A percentile compares a stretch with the other conserved stretches of the same genome.
Evolutionary conservation across 345 rosid species (phyloP).

Genomic region (Eucalyptus curtisii): DNA sequence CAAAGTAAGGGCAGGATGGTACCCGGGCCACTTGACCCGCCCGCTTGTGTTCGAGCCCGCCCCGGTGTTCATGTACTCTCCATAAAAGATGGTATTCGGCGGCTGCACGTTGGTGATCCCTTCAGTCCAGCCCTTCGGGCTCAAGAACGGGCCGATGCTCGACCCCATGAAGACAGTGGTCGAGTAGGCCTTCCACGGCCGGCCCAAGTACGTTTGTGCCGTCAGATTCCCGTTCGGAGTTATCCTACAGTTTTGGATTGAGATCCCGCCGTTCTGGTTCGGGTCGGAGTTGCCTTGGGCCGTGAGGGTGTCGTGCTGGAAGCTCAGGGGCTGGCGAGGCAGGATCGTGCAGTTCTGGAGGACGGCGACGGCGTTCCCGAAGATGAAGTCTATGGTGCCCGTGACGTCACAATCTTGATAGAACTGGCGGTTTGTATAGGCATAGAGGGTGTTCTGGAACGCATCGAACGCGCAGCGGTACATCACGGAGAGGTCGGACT

Average conservation of each 20-base stretch:
- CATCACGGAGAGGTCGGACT: constrained; percentile 66
- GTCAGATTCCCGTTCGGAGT: constrained; percentile 21
- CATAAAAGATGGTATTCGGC: constrained; percentile 46
- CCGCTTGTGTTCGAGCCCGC: constrained; percentile 19
- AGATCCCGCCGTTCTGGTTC: neutral
- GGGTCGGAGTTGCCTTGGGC: neutral
- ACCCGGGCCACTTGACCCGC: constrained; percentile 62
- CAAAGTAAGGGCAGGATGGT: constrained; percentile 19
- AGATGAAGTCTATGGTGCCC: constrained; percentile 75
- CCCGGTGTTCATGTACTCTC: constrained; percentile 55
- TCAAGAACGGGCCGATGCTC: constrained; percentile 27
- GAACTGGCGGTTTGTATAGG: constrained; percentile 62
- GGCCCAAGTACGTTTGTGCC: constrained; percentile 49
- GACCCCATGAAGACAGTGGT: constrained; percentile 68
- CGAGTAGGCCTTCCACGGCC: constrained; percentile 64
- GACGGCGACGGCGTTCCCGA: constrained; percentile 61
- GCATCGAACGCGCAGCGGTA: constrained; percentile 62
- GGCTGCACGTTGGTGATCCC: constrained; percentile 52
- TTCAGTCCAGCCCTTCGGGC: constrained; percentile 46
- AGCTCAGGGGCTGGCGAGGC: constrained; percentile 33
- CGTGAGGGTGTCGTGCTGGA: neutral
- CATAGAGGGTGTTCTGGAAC: constrained; percentile 68
- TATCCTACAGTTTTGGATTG: neutral
- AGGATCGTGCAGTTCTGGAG: constrained; percentile 48
- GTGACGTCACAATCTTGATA: constrained; percentile 52